A percentile compares a stretch with the other conserved stretches of the same genome.
Conservation (phyloP, 73 alveolate genomes). For the Tetrahymena borealis region DNA sequence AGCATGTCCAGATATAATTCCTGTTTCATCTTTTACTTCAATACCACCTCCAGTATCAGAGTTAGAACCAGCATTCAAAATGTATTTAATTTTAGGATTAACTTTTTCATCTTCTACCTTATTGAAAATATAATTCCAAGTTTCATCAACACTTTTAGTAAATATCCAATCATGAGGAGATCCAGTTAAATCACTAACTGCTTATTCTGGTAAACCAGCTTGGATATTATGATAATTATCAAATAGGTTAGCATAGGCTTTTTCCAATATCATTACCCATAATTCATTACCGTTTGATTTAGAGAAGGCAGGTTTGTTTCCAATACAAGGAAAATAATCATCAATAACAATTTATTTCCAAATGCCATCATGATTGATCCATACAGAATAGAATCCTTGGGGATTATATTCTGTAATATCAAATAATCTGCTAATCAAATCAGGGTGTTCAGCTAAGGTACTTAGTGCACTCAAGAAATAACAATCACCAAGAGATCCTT, state of each 20-base stretch:
- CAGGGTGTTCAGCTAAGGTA: slow-evolving; percentile 71
- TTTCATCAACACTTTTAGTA: slow-evolving; percentile 60
- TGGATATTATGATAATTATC: slow-evolving; percentile 68
- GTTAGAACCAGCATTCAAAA: slow-evolving; percentile 72
- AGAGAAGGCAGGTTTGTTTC: slow-evolving; percentile 65
- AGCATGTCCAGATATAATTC: slow-evolving; percentile 78
- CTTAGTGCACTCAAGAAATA: slow-evolving; percentile 70
- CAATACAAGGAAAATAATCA: slow-evolving; percentile 69
- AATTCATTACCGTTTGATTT: slow-evolving; percentile 69
- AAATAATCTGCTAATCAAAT: slow-evolving; percentile 52
- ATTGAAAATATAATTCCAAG: slow-evolving; percentile 55
- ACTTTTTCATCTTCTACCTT: slow-evolving; percentile 51
- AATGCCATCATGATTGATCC: slow-evolving; percentile 51
- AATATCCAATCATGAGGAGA: slow-evolving; percentile 61
- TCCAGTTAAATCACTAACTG: slow-evolving; percentile 76
- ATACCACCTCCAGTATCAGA: slow-evolving; percentile 55
- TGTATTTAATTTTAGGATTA: slow-evolving; percentile 41
- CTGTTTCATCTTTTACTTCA: slow-evolving; percentile 54
- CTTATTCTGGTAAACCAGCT: slow-evolving; percentile 75
- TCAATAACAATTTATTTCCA: slow-evolving; percentile 58
- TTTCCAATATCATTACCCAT: slow-evolving; percentile 82
- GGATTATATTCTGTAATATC: slow-evolving; percentile 48
- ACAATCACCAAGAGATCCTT: slow-evolving; percentile 79
- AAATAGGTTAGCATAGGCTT: slow-evolving; percentile 83
- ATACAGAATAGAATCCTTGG: neutral